phyloP scores from a whole-genome alignment of 1,139 yeast genomes.

The Hemisphaericaspora lyxosophila region DNA sequence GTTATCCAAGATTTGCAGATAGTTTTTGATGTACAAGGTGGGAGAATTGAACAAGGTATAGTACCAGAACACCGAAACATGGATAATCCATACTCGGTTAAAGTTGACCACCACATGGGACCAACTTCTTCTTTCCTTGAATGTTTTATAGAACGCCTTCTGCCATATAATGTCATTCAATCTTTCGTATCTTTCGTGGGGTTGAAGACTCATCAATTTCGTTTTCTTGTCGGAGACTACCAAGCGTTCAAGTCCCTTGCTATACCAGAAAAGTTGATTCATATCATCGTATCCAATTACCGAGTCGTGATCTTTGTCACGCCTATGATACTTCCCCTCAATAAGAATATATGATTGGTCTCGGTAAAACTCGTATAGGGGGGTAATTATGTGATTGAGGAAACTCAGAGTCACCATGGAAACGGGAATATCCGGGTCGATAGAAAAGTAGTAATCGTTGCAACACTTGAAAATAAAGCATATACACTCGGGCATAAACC shows the following conservation, averaged over 20 bases:
- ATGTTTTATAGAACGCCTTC: constrained; percentile 53
- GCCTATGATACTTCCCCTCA: constrained; percentile 38
- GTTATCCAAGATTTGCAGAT: constrained; percentile 44
- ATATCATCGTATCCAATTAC: constrained; percentile 65
- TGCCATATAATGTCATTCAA: constrained; percentile 50
- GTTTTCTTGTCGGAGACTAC: constrained; percentile 35
- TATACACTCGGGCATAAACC: constrained; percentile 84
- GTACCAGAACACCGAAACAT: constrained; percentile 59
- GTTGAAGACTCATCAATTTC: constrained; percentile 41
- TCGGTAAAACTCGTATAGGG: constrained; percentile 63
- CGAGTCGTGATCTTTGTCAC: constrained; percentile 53
- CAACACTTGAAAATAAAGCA: constrained; percentile 81
- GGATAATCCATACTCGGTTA: constrained; percentile 63
- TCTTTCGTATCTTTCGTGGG: constrained; percentile 45
- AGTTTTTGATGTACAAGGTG: constrained; percentile 52
- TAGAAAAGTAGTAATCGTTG: constrained; percentile 59
- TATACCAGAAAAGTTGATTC: constrained; percentile 63
- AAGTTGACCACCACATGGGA: constrained; percentile 56
- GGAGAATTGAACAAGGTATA: constrained; percentile 56
- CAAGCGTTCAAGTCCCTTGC: constrained; percentile 48
- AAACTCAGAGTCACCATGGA: constrained; percentile 32
- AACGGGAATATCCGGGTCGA: constrained; percentile 30
- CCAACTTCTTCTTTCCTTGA: constrained; percentile 60
- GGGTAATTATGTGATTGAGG: constrained; percentile 70
- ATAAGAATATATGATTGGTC: constrained; percentile 49